Conservation (phyloP, 805 yeast genomes). For the Teunomyces pallodes region DNA sequence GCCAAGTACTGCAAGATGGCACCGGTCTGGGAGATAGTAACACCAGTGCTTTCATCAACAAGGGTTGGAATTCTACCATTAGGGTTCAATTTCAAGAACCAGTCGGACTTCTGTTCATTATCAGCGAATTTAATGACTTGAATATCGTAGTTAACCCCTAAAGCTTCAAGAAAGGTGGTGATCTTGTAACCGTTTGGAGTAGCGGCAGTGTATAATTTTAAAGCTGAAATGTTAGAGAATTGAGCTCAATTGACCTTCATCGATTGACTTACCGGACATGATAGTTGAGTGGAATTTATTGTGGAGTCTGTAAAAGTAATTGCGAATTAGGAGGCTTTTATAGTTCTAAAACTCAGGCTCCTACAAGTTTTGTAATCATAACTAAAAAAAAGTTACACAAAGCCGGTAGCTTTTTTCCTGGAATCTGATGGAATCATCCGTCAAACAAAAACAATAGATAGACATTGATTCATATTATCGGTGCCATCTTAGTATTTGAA, state of each 20-base stretch:
- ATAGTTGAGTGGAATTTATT: background rate
- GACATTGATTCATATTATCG: background rate
- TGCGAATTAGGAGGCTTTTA: too few species aligned
- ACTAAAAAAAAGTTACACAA: too few species aligned
- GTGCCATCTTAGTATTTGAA: background rate
- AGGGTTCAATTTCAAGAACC: conserved; percentile 57
- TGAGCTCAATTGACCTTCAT: background rate
- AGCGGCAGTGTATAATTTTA: conserved; percentile 29
- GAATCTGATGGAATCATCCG: background rate
- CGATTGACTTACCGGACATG: background rate
- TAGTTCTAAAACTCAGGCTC: too few species aligned
- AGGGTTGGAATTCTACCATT: conserved; percentile 65
- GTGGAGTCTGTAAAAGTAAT: too few species aligned
- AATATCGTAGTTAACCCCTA: conserved; percentile 42
- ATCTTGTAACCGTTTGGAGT: conserved; percentile 49
- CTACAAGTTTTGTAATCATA: too few species aligned
- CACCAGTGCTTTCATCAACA: conserved; percentile 40
- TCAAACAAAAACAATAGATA: background rate
- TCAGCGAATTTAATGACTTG: conserved; percentile 40
- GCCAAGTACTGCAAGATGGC: conserved; percentile 60
- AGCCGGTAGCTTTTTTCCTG: too few species aligned
- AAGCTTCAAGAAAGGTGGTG: conserved; percentile 38
- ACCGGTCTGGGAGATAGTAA: conserved; percentile 54
- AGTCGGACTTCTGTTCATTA: conserved; percentile 51
- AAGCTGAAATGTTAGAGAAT: background rate